These are phyloP conservation scores for Skeletonema costatum DNA, from an alignment of 108 stramenopile species.

Conservation along the genomic window DNA sequence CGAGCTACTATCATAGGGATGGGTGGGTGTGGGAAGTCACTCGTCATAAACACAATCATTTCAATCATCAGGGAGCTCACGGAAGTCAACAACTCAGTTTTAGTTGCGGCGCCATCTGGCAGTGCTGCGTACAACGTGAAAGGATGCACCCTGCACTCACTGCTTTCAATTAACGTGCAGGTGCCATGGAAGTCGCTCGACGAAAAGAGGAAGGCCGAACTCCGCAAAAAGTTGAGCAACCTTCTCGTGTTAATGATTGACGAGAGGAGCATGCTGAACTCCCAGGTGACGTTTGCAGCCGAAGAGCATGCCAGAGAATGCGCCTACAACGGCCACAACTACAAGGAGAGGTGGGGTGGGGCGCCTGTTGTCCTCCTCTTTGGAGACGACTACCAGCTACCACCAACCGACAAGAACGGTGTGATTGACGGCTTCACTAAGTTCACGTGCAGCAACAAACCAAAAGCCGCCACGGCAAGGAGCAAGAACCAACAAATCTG, in stretches of 20 bases:
- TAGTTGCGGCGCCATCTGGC: constrained; percentile 3
- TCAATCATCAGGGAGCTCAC: not conserved
- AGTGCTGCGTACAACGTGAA: not conserved
- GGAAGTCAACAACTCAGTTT: not conserved
- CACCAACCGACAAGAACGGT: not conserved
- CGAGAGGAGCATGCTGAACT: constrained; percentile 9
- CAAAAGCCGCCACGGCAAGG: not conserved
- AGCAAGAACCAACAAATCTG: not conserved
- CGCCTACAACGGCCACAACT: constrained; percentile 5
- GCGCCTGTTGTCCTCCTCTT: constrained; percentile 2
- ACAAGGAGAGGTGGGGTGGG: constrained; percentile 3
- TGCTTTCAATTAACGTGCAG: not conserved
- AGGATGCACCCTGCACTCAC: not conserved
- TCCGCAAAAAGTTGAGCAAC: not conserved
- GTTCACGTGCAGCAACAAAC: not conserved
- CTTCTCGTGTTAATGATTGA: constrained; percentile 6
- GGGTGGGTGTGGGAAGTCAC: constrained; percentile 18
- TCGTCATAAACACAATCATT: constrained; percentile 5
- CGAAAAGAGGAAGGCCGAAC: not conserved
- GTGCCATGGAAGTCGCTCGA: not conserved
- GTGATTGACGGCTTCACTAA: constrained; percentile 4
- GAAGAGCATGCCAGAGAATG: constrained; percentile 1
- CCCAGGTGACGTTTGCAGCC: not conserved
- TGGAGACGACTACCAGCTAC: constrained; percentile 11
- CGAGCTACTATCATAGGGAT: constrained; percentile 8